Conservation (phyloP, 2,329 filamentous ascomycete genomes). For the Beauveria scarabaeidicola region DNA sequence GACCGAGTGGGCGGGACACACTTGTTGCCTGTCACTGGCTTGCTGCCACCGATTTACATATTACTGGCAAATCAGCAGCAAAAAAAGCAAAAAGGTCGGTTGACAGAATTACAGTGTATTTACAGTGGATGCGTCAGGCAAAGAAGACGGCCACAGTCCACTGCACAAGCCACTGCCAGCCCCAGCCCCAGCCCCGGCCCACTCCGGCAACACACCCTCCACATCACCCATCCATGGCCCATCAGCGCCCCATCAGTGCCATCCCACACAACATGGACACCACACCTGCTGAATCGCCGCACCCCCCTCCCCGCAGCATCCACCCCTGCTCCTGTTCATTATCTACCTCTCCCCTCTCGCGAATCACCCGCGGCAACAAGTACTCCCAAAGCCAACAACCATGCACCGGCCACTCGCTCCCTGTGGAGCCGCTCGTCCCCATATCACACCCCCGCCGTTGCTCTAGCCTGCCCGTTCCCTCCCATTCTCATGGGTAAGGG, state of each 20-base stretch:
- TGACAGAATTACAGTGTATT: no score
- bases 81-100: background rate
- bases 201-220: slow-evolving; percentile 9
- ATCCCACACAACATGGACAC: background rate
- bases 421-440: background rate
- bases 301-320: background rate
- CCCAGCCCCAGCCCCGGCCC: slow-evolving; percentile 8
- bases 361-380: background rate
- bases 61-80: no score
- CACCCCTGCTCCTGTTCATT: background rate
- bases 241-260: slow-evolving; percentile 6
- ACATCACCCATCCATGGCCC: slow-evolving; percentile 4
- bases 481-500: slow-evolving; percentile 34
- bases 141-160: background rate
- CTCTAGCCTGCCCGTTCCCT: slow-evolving; percentile 27
- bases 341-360: background rate
- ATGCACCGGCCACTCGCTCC: slow-evolving; percentile 1
- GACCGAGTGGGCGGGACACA: background rate
- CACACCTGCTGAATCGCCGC: background rate
- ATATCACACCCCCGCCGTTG: slow-evolving; percentile 17
- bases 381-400: background rate
- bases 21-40: background rate
- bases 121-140: background rate
- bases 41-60: background rate
- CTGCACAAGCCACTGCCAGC: background rate